A percentile compares a stretch with the other conserved stretches of the same genome.
These are phyloP conservation scores for Calcarisporium arbuscula DNA, from an alignment of 2,329 filamentous ascomycete genomes.

Conservation along the genomic window DNA sequence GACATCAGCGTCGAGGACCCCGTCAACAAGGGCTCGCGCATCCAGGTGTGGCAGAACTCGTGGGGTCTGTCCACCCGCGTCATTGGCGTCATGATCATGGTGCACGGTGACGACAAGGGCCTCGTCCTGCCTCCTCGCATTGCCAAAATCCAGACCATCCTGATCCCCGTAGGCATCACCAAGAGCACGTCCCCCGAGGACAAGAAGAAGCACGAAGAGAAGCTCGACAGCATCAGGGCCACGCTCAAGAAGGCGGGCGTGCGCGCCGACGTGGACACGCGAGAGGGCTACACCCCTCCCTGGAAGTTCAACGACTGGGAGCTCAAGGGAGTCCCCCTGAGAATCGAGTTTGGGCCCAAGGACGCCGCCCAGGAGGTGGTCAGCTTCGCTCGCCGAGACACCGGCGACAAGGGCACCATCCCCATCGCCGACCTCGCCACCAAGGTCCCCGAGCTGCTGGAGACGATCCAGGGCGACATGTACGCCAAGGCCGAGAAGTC, in stretches of 20 bases:
- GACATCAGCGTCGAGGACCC: slow-evolving; percentile 96
- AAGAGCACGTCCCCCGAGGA: slow-evolving; percentile 81
- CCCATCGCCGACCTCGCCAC: slow-evolving; percentile 66
- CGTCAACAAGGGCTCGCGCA: slow-evolving; percentile 66
- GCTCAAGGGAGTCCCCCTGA: slow-evolving; percentile 87
- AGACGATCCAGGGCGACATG: slow-evolving; percentile 84
- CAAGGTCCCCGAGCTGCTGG: slow-evolving; percentile 73
- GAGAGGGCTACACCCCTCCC: slow-evolving; percentile 87
- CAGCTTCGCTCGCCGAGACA: slow-evolving; percentile 81
- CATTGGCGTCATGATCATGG: slow-evolving; percentile 98
- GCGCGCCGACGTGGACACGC: slow-evolving; percentile 73
- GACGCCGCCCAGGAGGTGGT: slow-evolving; percentile 82
- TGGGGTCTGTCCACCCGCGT: slow-evolving; percentile 97
- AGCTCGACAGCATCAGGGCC: slow-evolving; percentile 64
- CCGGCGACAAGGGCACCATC: slow-evolving; percentile 74
- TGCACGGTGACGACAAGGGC: slow-evolving; percentile 93
- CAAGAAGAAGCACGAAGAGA: slow-evolving; percentile 65
- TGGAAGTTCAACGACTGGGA: slow-evolving; percentile 99
- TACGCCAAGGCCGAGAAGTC: slow-evolving; percentile 67
- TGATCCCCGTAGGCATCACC: slow-evolving; percentile 89
- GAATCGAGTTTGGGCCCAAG: slow-evolving; percentile 93
- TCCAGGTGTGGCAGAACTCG: slow-evolving; percentile 97
- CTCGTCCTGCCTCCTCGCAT: slow-evolving; percentile 89
- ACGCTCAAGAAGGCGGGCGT: slow-evolving; percentile 68
- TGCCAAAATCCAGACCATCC: slow-evolving; percentile 75